Percentiles rank a stretch among this genome's conserved stretches.
phyloP scores from a whole-genome alignment of 1,284 basidiomycete genomes.

The Irpex sp. region DNA sequence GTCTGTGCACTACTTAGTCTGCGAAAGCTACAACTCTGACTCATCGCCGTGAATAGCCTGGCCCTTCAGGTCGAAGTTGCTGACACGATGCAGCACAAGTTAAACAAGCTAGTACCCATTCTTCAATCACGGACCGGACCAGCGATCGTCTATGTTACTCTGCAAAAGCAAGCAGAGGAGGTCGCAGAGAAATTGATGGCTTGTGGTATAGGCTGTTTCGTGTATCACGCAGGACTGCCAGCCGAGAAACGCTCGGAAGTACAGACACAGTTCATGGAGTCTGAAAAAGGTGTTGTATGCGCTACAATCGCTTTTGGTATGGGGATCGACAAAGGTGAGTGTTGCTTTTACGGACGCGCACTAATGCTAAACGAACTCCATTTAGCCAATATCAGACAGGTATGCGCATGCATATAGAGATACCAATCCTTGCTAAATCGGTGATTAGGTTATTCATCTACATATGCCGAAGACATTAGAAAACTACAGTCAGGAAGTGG shows the following conservation, averaged over 20 bases:
- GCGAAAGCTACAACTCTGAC: neutral
- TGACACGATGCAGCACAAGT: constrained; percentile 37
- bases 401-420: constrained; percentile 8
- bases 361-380: neutral
- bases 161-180: constrained; percentile 62
- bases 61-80: constrained; percentile 53
- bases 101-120: constrained; percentile 40
- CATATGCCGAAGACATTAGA: constrained; percentile 67
- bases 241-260: constrained; percentile 51
- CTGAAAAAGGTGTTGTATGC: constrained; percentile 61
- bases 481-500: constrained; percentile 71
- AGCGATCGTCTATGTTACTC: constrained; percentile 69
- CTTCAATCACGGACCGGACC: constrained; percentile 44
- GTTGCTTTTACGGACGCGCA: neutral
- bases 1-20: neutral
- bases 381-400: constrained; percentile 30
- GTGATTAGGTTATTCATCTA: constrained; percentile 60
- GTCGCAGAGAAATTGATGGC: constrained; percentile 49
- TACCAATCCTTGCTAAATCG: neutral
- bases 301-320: constrained; percentile 74
- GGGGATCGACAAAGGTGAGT: constrained; percentile 62
- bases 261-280: constrained; percentile 63
- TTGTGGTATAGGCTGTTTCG: constrained; percentile 46
- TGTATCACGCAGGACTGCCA: constrained; percentile 71
- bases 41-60: constrained; percentile 35